Evolutionary conservation across 2,329 filamentous ascomycete species (phyloP).

Genomic region (Diaporthe sp.): DNA sequence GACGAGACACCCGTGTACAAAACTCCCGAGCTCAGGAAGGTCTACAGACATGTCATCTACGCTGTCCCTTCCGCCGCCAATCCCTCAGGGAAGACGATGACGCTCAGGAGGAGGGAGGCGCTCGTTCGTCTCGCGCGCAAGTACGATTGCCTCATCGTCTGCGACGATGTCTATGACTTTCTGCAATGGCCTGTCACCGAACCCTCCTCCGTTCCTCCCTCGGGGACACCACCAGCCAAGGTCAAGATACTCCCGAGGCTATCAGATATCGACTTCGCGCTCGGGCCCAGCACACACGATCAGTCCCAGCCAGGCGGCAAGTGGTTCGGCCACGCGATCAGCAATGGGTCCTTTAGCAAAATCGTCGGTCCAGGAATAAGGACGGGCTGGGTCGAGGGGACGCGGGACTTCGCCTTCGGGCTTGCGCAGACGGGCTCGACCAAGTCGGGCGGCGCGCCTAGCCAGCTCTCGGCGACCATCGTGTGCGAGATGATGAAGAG

Average conservation of each 20-base stretch:
- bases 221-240: conserved; percentile 51
- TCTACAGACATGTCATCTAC: conserved; percentile 91
- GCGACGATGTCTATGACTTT: conserved; percentile 95
- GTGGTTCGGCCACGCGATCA: conserved; percentile 82
- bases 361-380: conserved; percentile 84
- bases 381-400: conserved; percentile 90
- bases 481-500: conserved; percentile 62
- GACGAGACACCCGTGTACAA: conserved; percentile 57
- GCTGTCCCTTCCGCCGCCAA: conserved; percentile 91
- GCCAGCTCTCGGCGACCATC: conserved; percentile 64
- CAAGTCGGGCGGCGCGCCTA: conserved; percentile 70
- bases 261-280: conserved; percentile 80
- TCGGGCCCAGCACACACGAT: conserved; percentile 64
- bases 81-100: conserved; percentile 88
- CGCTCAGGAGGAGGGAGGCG: conserved; percentile 72
- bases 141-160: conserved; percentile 85
- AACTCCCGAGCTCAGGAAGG: conserved; percentile 72
- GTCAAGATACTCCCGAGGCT: conserved; percentile 76
- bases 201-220: conserved; percentile 49
- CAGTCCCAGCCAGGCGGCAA: conserved; percentile 53
- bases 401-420: conserved; percentile 66
- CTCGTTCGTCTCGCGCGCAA: conserved; percentile 84
- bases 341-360: conserved; percentile 93
- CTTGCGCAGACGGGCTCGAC: conserved; percentile 68
- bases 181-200: conserved; percentile 78